Base-by-base conservation (phyloP, 176 grass and related monocot genomes). In the Cenchrus americanus region DNA sequence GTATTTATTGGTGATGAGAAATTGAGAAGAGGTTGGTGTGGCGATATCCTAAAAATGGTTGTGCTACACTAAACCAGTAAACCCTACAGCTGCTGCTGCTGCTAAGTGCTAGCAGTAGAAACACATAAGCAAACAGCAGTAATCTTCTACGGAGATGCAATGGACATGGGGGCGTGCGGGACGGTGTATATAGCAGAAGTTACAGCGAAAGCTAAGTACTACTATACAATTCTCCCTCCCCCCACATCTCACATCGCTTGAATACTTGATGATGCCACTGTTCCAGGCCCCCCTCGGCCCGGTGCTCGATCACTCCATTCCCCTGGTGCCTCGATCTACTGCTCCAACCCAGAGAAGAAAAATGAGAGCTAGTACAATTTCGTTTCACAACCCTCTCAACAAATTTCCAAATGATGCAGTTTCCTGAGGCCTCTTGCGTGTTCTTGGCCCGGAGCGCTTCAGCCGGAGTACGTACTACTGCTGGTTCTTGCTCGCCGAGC, bases 401-500 rank as follows among this genome's bases (percentile, higher is more conserved):
- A 19, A 52, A 53, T 17, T 9, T n/a, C 54, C 6, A 73, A 78
- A 83, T 8, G 77, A 74, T 62, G 50, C 34, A 60, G 65, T 17
- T 19, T 71, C 34, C 48, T 57, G 15, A 40, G 46, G 68, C 19
- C 73, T 72, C 83, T 58, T 66, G 59, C 34, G 49, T 43, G 65
- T 82, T 82, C 62, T 74, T 72, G 51, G 51, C 66, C 51, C 59
- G 13, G 5, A 54, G 24, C 10, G 1, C 50, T 57, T 64, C 46
- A 86, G n/a, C 88, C 68, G 5, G 88, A 85, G 73, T 69, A 86
- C 27, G 53, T 91, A 80, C 70, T 73, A 83, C 61, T 91, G 83
- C 71, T 93, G 86, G 15, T 92, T 82, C 91, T 95, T 92, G 85
- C 89, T 94, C 49, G 89, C 83, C 46, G 96, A 80, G 84, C 96